Base-by-base conservation (phyloP, 345 rosid species). In the Capsella bursapastoris region DNA sequence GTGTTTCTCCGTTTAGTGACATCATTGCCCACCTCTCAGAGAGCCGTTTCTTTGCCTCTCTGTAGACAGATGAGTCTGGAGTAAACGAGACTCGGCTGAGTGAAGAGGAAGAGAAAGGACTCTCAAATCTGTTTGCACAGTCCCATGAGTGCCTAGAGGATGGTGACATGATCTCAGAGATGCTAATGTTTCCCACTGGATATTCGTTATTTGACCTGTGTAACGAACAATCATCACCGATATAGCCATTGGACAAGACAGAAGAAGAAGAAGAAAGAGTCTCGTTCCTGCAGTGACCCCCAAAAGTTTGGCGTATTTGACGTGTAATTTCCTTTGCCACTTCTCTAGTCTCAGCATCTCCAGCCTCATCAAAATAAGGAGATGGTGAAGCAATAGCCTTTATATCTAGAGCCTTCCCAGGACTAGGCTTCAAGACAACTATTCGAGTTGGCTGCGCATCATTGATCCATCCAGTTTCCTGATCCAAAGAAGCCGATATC, bases 1-100 rank as follows among this genome's bases (percentile, higher is more conserved):
- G 86, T 59, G 80, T 79, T 79, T 72, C 87, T 65, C 84, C 90
- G 78, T 80, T 84, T 71, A 86, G 84, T 57, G 98, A 74, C 91
- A 90, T 86, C 84, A 86, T 80, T 67, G 96, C 93, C 99, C 99
- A 96, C 84, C 99, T 89, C 79, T 92, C 99, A 34, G 98, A 92
- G 48, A 85, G 86, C 28, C 86, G 81, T 75, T 79, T 83, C 79
- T 81, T 85, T 25, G 88, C 88, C 69, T 85, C 86, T 83, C 78
- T 77, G 63, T 80, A 83, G 61, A 85, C 88, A 45, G 97, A 92
- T 37, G 99, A 89, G 82, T 90, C 98, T 4, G 97, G 96, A 73
- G 99, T 87, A 73, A 84, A 88, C 16, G 94, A 88, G 37, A 80
- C 89, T 31, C 82, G 87, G 73, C 95, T 89, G 64, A 89, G 82